These are phyloP conservation scores for Solanum clarkiae DNA, from an alignment of 257 asterid genomes.

Conservation along the genomic window DNA sequence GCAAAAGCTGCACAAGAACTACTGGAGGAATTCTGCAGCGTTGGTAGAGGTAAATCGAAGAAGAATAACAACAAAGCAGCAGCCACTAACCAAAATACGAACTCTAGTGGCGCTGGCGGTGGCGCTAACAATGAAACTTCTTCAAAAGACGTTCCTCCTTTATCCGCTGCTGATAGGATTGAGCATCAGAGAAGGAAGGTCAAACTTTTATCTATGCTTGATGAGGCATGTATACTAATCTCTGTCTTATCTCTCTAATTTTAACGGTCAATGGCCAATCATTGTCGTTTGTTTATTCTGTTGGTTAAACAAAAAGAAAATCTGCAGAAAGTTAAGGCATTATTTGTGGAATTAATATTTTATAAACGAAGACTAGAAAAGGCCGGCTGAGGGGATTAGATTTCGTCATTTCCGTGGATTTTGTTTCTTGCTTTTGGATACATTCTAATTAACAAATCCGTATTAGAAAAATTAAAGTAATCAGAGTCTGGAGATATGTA, in stretches of 20 bases:
- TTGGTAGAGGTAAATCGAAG: slow-evolving; percentile 73
- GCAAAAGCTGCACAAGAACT: slow-evolving; percentile 79
- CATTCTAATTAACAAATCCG: neutral
- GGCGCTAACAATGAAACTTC: slow-evolving; percentile 26
- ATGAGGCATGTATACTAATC: slow-evolving; percentile 65
- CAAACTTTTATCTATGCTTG: slow-evolving; percentile 95
- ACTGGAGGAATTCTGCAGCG: slow-evolving; percentile 89
- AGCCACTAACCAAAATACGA: slow-evolving; percentile 35
- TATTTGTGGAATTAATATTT: slow-evolving; percentile 9
- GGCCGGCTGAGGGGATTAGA: slow-evolving; percentile 42
- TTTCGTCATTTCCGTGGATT: slow-evolving; percentile 10
- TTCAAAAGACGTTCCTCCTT: slow-evolving; percentile 44
- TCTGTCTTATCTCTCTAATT: neutral
- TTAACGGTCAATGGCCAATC: slow-evolving; percentile 25
- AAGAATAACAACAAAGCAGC: slow-evolving; percentile 31
- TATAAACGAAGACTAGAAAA: neutral
- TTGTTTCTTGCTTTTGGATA: slow-evolving; percentile 12
- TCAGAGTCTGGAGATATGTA: neutral
- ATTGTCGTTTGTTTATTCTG: slow-evolving; percentile 26
- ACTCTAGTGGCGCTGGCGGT: slow-evolving; percentile 3
- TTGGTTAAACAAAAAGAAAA: slow-evolving; percentile 11
- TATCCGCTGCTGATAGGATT: slow-evolving; percentile 74
- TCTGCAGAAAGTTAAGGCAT: slow-evolving; percentile 19
- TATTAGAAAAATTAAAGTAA: slow-evolving; percentile 2
- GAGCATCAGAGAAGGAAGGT: slow-evolving; percentile 97